Conservation (phyloP, 352 stramenopile species). For the Phytophthora foliorum region DNA sequence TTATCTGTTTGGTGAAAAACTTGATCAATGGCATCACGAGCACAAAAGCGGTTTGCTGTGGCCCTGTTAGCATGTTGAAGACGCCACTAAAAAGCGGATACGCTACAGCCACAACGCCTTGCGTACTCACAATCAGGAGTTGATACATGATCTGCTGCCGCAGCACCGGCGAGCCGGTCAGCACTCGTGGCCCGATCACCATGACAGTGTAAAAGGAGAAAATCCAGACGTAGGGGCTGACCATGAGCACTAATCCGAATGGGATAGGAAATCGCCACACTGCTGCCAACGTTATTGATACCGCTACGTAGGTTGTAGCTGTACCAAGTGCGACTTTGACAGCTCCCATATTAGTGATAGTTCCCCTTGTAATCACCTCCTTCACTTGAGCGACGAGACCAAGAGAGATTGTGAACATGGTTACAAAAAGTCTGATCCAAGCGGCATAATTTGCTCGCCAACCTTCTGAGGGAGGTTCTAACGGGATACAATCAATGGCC, state of each 20-base stretch:
- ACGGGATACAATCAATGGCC: conserved; percentile 32
- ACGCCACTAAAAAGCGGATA: conserved; percentile 21
- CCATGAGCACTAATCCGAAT: conserved; percentile 16
- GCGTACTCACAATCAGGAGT: conserved; percentile 7
- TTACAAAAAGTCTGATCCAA: conserved; percentile 20
- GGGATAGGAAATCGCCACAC: conserved; percentile 26
- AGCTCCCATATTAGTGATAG: background rate
- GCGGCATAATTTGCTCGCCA: conserved; percentile 26
- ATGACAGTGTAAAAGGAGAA: conserved; percentile 10
- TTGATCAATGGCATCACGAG: conserved; percentile 24
- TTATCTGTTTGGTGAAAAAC: conserved; percentile 30
- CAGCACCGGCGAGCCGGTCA: background rate
- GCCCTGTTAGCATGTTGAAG: conserved; percentile 5
- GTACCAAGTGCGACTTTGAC: background rate
- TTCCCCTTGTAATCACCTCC: background rate
- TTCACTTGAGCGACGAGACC: conserved; percentile 3
- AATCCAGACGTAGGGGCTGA: conserved; percentile 6
- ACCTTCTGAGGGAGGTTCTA: conserved; percentile 6
- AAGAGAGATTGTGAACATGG: background rate
- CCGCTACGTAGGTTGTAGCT: background rate
- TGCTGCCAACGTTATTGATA: conserved; percentile 4
- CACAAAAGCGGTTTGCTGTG: conserved; percentile 15
- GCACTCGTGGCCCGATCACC: background rate
- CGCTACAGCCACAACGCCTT: conserved; percentile 14
- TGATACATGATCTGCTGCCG: conserved; percentile 11